Conservation (phyloP, 2,329 filamentous ascomycete genomes). For the Ophiosphaerella herpotricha region DNA sequence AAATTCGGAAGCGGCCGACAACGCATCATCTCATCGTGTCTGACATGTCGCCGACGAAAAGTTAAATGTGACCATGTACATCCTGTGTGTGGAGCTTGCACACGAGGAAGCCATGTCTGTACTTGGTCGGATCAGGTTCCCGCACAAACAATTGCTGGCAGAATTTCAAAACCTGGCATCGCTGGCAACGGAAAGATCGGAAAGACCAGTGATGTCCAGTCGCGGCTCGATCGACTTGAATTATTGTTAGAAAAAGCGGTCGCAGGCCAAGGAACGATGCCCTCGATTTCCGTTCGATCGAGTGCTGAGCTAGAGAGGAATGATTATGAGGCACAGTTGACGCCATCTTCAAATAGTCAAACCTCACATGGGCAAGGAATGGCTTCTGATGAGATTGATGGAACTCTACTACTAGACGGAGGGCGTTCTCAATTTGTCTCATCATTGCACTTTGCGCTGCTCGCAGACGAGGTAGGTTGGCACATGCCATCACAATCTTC, state of each 20-base stretch:
- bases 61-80: slow-evolving; percentile 47
- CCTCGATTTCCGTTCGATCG: slow-evolving; percentile 19
- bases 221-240: slow-evolving; percentile 44
- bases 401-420: slow-evolving; percentile 43
- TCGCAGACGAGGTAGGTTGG: slow-evolving; percentile 44
- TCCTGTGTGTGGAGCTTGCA: slow-evolving; percentile 45
- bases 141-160: slow-evolving; percentile 19
- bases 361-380: slow-evolving; percentile 41
- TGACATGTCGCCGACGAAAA: slow-evolving; percentile 46
- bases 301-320: slow-evolving; percentile 24
- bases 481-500: too few species aligned
- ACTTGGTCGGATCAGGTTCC: slow-evolving; percentile 40
- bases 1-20: slow-evolving; percentile 39
- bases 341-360: slow-evolving; percentile 41
- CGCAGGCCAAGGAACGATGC: slow-evolving; percentile 19
- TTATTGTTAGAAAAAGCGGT: slow-evolving; percentile 42
- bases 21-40: slow-evolving; percentile 45
- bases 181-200: slow-evolving; percentile 22
- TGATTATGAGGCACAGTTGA: slow-evolving; percentile 25
- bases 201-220: slow-evolving; percentile 41
- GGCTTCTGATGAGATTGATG: slow-evolving; percentile 42
- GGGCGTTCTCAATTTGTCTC: slow-evolving; percentile 48
- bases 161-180: slow-evolving; percentile 32
- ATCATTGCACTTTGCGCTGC: slow-evolving; percentile 46
- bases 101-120: slow-evolving; percentile 43